Evolutionary conservation across 2,329 filamentous ascomycete genomes (phyloP).

Genomic region (Arachnomyces sp.): DNA sequence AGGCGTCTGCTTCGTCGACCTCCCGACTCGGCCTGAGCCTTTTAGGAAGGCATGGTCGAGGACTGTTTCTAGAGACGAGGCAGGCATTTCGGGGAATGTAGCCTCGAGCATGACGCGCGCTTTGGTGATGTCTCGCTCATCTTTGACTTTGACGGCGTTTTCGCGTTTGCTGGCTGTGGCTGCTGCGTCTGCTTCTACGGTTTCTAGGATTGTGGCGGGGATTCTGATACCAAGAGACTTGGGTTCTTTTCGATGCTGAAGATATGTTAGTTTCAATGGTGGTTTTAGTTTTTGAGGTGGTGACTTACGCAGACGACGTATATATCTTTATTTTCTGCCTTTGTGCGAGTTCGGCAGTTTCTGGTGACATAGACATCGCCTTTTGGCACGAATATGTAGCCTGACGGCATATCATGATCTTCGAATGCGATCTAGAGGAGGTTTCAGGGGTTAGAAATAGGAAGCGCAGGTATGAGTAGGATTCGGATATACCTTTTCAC

Average conservation of each 20-base stretch:
- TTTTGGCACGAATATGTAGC: conserved; percentile 34
- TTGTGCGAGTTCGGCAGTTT: conserved; percentile 31
- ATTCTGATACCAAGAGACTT: conserved; percentile 36
- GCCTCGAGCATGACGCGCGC: conserved; percentile 19
- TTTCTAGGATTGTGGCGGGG: conserved; percentile 29
- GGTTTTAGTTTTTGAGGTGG: neutral
- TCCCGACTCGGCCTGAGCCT: conserved; percentile 33
- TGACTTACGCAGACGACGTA: conserved; percentile 31
- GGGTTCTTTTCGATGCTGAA: conserved; percentile 24
- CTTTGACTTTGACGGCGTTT: conserved; percentile 29
- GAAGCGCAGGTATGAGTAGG: conserved; percentile 5
- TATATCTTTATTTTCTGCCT: conserved; percentile 22
- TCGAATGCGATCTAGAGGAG: conserved; percentile 24
- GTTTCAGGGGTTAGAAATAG: neutral
- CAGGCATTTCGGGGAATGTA: conserved; percentile 33
- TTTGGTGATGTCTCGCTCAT: conserved; percentile 22
- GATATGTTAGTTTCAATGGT: conserved; percentile 3
- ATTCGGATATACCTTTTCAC: neutral
- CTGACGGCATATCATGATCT: conserved; percentile 18
- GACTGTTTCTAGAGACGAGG: conserved; percentile 21
- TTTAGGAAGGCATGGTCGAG: conserved; percentile 34
- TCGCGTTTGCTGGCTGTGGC: conserved; percentile 34
- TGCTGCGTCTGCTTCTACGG: conserved; percentile 31
- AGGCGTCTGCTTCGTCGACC: conserved; percentile 25
- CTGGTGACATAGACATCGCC: conserved; percentile 38